Base-by-base conservation (phyloP, 2,329 filamentous ascomycete genomes). In the Fusarium illudens region DNA sequence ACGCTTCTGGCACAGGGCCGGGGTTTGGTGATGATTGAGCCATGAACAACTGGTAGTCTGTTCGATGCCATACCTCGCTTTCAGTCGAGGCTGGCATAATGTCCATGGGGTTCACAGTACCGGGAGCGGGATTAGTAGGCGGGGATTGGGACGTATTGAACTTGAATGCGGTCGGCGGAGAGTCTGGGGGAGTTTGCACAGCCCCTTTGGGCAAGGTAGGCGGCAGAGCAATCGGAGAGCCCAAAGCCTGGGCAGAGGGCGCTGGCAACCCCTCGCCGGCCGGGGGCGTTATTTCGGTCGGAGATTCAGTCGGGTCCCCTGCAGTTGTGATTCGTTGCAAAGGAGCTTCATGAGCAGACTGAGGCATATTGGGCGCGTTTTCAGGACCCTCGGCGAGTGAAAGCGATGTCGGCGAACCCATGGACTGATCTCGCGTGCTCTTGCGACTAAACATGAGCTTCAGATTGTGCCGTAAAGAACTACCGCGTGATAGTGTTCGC, bases 21-120 rank as follows among this genome's bases (percentile, higher is more conserved):
- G 64, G 58, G n/a, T 63, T 66, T 3, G 70, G 68, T 22, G 75
- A 73, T 9, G 73, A 74, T 22, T 77, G 72, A 10, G 74, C 70
- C 25, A 73, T 60, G 37, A 71, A 73, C 34, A 81, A 70, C 58
- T 80, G 74, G 56, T 79, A 77, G 62, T 80, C 79, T 15, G 76
- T 80, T 33, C 75, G 71, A 52, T 81, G 75, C 75, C 76, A 79
- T 27, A 77, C 59, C 60, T 81, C 80, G 8, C 75, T 75, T 60
- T 80, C 73, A 4, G 79, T 80, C 15, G 76, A 77, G 4, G 80
- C 75, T 6, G 80, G 82, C 84, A 85, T 86, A 29, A 86, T 82
- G 50, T 85, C 83, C 81, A 85, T 85, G 1, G 84, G 84, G 37
- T 86, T 86, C 10, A 84, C 83, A 4, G 84, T 86, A 32, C 82